Evolutionary conservation across 352 stramenopile genomes (phyloP), one percentile per base, ranked within the genome.

Genomic region (Stramenopiles sp.): DNA sequence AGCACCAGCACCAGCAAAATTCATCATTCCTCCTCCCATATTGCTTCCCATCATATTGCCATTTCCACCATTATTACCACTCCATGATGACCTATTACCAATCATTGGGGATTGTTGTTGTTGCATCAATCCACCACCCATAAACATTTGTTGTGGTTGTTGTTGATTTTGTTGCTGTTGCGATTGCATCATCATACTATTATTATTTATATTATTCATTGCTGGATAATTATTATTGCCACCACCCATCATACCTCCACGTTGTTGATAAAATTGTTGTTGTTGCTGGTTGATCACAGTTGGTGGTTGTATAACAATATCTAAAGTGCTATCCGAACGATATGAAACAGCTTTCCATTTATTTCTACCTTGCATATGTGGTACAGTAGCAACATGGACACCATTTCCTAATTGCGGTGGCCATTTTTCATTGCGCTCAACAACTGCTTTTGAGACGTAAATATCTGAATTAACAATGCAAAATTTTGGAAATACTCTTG

Each of bases 351-450:
- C 65, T 20, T 76, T 76, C 65, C 65, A 76, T 7, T 76, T 76
- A 33, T 76, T 76, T 76, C 65, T 76, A 31, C 65, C 65, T 20
- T 76, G 65, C 4, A 76, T 13, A 13, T 76, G 65, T 31, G 65
- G 31, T 7, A 76, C 65, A 13, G 13, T 20, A 13, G 4, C 13
- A 20, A 31, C 30, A 33, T 76, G 7, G 13, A 76, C 65, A 7
- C 65, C 30, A 20, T 7, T 76, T 31, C 31, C 31, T 31, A 76
- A 31, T 20, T 4, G 4, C 13, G 65, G 65, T 33, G 65, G 65
- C 65, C 65, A 76, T 13, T 31, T 7, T 13, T 33, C 65, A 13
- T 20, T 76, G 4, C 31, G 4, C 65, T 76, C 65, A 7, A 76
- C 65, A 7, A 76, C 65, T 4, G 31, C 31, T 76, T 76, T 76